Conservation (phyloP, 1,284 basidiomycete genomes). For the Anthracocystis setariae region DNA sequence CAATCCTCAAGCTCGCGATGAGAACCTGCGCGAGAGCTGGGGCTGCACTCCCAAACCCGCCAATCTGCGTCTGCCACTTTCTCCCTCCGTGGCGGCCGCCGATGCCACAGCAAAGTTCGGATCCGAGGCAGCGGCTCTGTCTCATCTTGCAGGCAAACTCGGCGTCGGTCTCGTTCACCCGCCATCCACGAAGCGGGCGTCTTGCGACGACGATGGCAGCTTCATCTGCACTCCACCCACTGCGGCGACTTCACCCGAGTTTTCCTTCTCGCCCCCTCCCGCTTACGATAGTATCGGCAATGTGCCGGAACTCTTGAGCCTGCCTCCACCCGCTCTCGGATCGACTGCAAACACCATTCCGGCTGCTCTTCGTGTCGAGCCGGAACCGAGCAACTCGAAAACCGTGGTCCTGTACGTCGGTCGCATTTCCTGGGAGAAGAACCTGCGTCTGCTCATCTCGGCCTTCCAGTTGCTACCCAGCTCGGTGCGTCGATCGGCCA, state of each 20-base stretch:
- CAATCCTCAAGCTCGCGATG: slow-evolving; percentile 69
- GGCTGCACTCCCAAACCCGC: slow-evolving; percentile 64
- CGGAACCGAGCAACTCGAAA: slow-evolving; percentile 49
- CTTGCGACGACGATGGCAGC: slow-evolving; percentile 45
- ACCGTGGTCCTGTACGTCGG: slow-evolving; percentile 69
- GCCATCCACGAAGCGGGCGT: background rate
- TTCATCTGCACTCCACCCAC: slow-evolving; percentile 69
- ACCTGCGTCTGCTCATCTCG: slow-evolving; percentile 72
- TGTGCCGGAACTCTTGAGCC: slow-evolving; percentile 54
- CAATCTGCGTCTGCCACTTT: slow-evolving; percentile 64
- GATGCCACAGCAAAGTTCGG: slow-evolving; percentile 33
- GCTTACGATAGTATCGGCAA: slow-evolving; percentile 59
- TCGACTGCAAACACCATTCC: slow-evolving; percentile 17
- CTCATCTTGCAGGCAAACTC: slow-evolving; percentile 49
- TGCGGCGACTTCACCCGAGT: slow-evolving; percentile 51
- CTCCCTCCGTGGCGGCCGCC: slow-evolving; percentile 38
- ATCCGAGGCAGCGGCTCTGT: slow-evolving; percentile 35
- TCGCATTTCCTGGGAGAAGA: slow-evolving; percentile 73
- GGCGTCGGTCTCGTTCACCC: slow-evolving; percentile 33
- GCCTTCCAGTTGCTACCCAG: slow-evolving; percentile 69
- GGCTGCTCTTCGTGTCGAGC: slow-evolving; percentile 14
- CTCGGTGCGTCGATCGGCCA: slow-evolving; percentile 65
- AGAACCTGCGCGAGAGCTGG: slow-evolving; percentile 70
- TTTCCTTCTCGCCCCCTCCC: slow-evolving; percentile 62
- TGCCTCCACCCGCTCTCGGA: slow-evolving; percentile 53